Base-by-base conservation (phyloP, 1,284 basidiomycete genomes). In the Ceratobasidium sp. region DNA sequence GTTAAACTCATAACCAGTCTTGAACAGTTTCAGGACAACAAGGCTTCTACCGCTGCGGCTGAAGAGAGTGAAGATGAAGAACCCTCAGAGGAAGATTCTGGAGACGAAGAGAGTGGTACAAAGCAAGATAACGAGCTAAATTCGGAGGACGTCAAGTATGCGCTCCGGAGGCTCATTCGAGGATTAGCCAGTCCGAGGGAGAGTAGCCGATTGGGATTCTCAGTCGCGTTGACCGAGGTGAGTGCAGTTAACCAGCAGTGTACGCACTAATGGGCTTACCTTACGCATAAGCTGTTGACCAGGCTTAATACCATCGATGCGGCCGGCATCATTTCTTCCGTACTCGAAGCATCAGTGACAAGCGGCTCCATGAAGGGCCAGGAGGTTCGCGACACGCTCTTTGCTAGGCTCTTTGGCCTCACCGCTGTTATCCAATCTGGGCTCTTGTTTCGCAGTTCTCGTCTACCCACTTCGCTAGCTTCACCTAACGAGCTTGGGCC, bases 201-300 rank as follows among this genome's bases (percentile, higher is more conserved):
- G 84, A 96, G 94, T 84, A 96, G 95, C 82, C 86, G 97, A 79
- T 86, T 98, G 46, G 97, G 97, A 15, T 99, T 99, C 82, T 95
- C 97, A 8, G 97, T 99, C 57, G 95, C 96, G 22, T 86, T 99
- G 80, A 96, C 97, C 0, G 97, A 98, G 88, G 96, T 96, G 81
- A 79, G 90, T 86, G 19, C 40, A 74, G 37, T 67, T 56, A 11
- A 66, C 69, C 19, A 71, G 49, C 76, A 54, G 59, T 9, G 76
- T 43, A 54, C 70, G 56, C 71, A 54, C 15, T 29, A 49, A 79
- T 76, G 22, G 67, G 70, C 40, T 49, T 80, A 22, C 49, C 44
- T 44, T 34, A 52, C 15, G 40, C 29, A 8, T 19, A 78, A 97
- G 95, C 88, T 99, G 0, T 85, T 99, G 46, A 90, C 92, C 25